These are phyloP conservation scores for Cyberlindnera meyerae DNA, from an alignment of 805 yeast genomes.

Conservation along the genomic window DNA sequence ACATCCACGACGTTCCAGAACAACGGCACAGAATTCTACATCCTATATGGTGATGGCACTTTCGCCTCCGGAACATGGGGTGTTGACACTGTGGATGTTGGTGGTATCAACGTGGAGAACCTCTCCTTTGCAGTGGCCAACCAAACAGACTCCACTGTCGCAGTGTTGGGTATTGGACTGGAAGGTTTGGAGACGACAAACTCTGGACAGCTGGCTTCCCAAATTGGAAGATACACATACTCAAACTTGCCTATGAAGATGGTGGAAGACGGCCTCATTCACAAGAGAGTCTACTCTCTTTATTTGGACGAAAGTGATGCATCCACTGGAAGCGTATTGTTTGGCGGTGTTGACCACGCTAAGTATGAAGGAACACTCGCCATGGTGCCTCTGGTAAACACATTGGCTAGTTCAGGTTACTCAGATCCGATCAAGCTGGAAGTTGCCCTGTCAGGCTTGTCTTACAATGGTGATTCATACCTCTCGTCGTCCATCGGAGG, in stretches of 20 bases:
- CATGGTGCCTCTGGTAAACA: slow-evolving; percentile 40
- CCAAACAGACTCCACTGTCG: slow-evolving; percentile 53
- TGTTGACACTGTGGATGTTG: slow-evolving; percentile 53
- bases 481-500: slow-evolving; percentile 26
- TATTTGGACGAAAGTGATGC: slow-evolving; percentile 45
- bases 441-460: slow-evolving; percentile 34
- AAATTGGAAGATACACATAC: slow-evolving; percentile 37
- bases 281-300: slow-evolving; percentile 55
- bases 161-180: slow-evolving; percentile 74
- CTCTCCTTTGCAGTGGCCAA: slow-evolving; percentile 75
- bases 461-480: slow-evolving; percentile 5
- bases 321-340: slow-evolving; percentile 49
- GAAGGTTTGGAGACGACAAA: slow-evolving; percentile 63
- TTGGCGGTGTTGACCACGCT: slow-evolving; percentile 68
- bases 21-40: slow-evolving; percentile 34
- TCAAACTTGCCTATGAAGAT: slow-evolving; percentile 63
- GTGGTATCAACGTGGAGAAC: slow-evolving; percentile 44
- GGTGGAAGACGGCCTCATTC: slow-evolving; percentile 52
- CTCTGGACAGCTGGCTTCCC: slow-evolving; percentile 25
- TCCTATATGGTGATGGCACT: slow-evolving; percentile 46
- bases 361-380: slow-evolving; percentile 51
- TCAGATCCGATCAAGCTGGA: slow-evolving; percentile 41
- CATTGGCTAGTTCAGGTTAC: slow-evolving; percentile 28
- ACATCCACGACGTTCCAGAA: slow-evolving; percentile 31
- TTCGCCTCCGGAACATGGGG: slow-evolving; percentile 34